Evolutionary conservation across 805 yeast species (phyloP), one percentile per base, ranked within the genome.

Genomic region (Lachancea thermotolerans): DNA sequence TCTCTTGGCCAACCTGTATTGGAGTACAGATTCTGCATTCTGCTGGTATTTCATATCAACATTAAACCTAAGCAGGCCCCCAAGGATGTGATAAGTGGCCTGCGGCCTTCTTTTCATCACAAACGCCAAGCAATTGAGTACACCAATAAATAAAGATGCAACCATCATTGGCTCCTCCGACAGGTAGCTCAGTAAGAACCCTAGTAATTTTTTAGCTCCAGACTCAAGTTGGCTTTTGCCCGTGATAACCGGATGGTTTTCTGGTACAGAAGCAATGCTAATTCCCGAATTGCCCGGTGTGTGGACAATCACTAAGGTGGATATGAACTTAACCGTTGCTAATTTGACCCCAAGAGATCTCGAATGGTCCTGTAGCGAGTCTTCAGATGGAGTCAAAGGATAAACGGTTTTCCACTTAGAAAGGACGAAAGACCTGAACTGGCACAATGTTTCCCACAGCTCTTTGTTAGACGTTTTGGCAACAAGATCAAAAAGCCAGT

Each of bases 261-360:
- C 67, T n/a, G 78, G 72, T 36, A 71, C 67, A 37, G 71, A 65
- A 42, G 74, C 73, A 45, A 71, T 68, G 53, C 71, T 74, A 33
- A 73, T 66, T 35, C 55, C 53, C n/a, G 52, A 40, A 11, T 38
- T 21, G 10, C 54, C 51, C 2, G 75, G 69, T 3, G 79, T 64
- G 47, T 82, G 88, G 1, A 76, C 72, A 31, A 72, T 68, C 11
- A 81, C 70, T 4, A 81, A 64, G 44, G 73, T 73, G n/a, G 78
- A 78, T 10, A 87, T 75, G 48, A 90, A 79, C 63, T 84, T 86
- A 42, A 82, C 68, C n/a, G 83, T 70, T 27, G 90, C 81, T n/a
- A 85, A 66, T 60, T 77, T 79, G 39, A 80, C 68, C 11, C 83
- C 79, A 33, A 79, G 63, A 39, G 79, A 74, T 59, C 81, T 73